Evolutionary conservation across 495 filamentous ascomycete species (phyloP), one percentile per base, ranked within the genome.

Genomic region (Penicillium taxi): DNA sequence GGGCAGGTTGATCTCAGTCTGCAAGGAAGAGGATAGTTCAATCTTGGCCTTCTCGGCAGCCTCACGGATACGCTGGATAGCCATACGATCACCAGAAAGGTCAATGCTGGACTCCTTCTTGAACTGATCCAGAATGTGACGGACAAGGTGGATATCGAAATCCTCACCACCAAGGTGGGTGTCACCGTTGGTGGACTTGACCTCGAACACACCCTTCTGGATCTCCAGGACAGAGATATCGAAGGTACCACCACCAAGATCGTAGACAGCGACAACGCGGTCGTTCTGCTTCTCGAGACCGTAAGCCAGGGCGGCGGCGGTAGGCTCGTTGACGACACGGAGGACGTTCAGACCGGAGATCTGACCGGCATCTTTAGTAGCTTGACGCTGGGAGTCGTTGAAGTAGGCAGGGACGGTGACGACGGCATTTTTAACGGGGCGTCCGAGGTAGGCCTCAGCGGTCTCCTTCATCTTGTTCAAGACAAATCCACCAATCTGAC

Each of bases 21-120:
- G 90, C 49, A 91, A 78, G 36, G 87, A 84, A 14, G 89, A 96
- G 2, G 91, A 96, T 45, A 98, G 77, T 70, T 98, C 91, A 57
- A 96, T 98, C 85, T 98, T 98, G 58, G 91, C 91, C 80, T 98
- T 98, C 79, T 98, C 91, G 44, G 93, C 91, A 45, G 91, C 91
- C 72, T 98, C 91, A 69, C 91, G 91, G 63, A 98, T 96, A 71
- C 91, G 78, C 74, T 98, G 91, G 51, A 98, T 93, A 40, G 91
- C 91, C 91, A 98, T 96, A 56, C 91, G 89, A 75, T 98, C 91
- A 47, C 67, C 67, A 23, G 84, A 83, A 33, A 98, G 77, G 63
- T 98, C 93, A 42, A 96, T 85, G 35, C 86, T 82, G 20, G 82
- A 83, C 39, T 95, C 86, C 67, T 84, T 86, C 84, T 95, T 96